Percentiles rank a stretch among this genome's conserved stretches.
These are phyloP conservation scores for Vanrija sp. DNA, from an alignment of 1,284 basidiomycete genomes.

Conservation along the genomic window DNA sequence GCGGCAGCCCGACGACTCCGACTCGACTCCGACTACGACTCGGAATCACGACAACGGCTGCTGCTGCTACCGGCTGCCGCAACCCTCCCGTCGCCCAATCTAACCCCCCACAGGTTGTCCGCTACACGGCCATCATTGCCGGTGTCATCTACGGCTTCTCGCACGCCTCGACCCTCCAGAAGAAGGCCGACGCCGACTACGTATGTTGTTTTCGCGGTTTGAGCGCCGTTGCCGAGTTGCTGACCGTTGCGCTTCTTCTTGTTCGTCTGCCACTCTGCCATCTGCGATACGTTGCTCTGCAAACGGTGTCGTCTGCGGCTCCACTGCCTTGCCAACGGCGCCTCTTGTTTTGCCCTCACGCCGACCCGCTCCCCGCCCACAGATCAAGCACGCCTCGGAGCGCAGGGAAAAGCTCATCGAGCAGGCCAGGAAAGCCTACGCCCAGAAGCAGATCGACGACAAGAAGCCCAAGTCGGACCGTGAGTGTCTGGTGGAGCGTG, in stretches of 20 bases:
- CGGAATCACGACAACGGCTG: too few species aligned
- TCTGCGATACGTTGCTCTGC: not conserved
- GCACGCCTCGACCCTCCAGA: conserved; percentile 86
- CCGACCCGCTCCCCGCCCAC: not conserved
- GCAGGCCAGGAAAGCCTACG: conserved; percentile 88
- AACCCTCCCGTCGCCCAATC: not conserved
- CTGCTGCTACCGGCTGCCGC: not conserved
- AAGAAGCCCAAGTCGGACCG: conserved; percentile 17
- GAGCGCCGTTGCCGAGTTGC: not conserved
- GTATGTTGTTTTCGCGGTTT: conserved; percentile 21
- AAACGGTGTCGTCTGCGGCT: not conserved
- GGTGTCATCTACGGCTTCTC: conserved; percentile 90
- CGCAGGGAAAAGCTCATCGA: conserved; percentile 72
- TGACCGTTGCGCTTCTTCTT: not conserved
- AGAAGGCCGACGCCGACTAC: conserved; percentile 61
- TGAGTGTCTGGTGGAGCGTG: conserved; percentile 18
- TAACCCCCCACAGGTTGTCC: conserved; percentile 72
- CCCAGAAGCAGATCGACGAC: conserved; percentile 60
- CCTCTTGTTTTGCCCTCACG: not conserved
- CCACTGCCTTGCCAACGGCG: conserved; percentile 38
- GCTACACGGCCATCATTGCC: conserved; percentile 84
- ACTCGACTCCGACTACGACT: too few species aligned
- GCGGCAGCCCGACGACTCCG: not conserved
- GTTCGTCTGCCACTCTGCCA: not conserved
- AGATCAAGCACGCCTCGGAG: conserved; percentile 24